Evolutionary conservation across 768 basidiomycete genomes (phyloP), one percentile per base, ranked within the genome.

Genomic region (Arthromyces matolae): DNA sequence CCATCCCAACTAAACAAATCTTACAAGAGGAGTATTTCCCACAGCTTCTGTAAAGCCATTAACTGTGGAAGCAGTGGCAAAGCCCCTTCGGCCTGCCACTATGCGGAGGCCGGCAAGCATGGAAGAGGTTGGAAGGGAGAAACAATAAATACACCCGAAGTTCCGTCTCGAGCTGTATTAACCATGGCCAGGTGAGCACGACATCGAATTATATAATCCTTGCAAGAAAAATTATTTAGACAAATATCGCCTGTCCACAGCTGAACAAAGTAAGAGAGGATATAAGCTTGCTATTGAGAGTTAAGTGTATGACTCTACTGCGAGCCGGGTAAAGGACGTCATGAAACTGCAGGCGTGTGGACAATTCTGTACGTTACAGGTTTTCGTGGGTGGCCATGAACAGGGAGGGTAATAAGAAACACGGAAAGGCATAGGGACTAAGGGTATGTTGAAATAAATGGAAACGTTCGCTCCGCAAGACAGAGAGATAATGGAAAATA

Each of bases 11-110:
- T 5, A 38, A 31, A 16, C 10, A 20, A 36, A 8, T 66, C 82
- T 60, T 50, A 94, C 93, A 35, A 97, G 72, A 47, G 95, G 95
- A 0, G 95, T 98, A 68, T 93, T 93, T 53, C 94, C 95, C 35
- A 98, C 79, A 22, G 93, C 84, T 5, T 86, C 91, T 8, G 79
- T 81, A 68, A 98, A 93, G 37, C 94, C 91, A 45, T 86, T 70
- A 20, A 84, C 86, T 14, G 74, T 56, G 19, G 69, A 55, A 33
- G 62, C 66, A 18, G 77, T 71, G 18, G 71, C 64, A 32, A 76
- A 71, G 12, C 60, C 50, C 46, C 66, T 70, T 52, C 53, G 60
- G 47, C 52, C 45, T 40, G 57, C 56, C 47, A 55, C 64, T 38
- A 58, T 52, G 45, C 60, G 66, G 31, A 67, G 58, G 27, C 57